These are phyloP conservation scores for Penicillium tannophilum DNA, from an alignment of 495 filamentous ascomycete genomes.

Conservation along the genomic window DNA sequence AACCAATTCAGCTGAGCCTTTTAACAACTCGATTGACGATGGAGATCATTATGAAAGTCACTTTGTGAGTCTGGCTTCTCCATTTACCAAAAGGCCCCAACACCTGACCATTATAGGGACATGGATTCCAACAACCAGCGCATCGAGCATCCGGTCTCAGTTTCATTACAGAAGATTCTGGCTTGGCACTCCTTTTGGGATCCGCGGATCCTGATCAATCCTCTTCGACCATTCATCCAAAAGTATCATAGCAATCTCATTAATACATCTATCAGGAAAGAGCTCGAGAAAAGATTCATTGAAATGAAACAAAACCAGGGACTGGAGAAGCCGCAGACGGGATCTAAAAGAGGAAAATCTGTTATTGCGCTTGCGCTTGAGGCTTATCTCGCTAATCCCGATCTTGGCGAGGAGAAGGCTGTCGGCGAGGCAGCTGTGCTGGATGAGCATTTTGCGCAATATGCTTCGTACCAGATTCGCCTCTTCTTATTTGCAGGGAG, in stretches of 20 bases:
- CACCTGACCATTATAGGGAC: neutral
- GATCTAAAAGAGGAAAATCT: neutral
- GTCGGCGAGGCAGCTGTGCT: neutral
- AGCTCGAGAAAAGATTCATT: neutral
- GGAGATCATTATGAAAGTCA: neutral
- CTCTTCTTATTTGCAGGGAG: conserved; percentile 3
- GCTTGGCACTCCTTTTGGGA: conserved; percentile 9
- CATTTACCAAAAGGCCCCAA: neutral
- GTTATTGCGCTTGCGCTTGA: neutral
- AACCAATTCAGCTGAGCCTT: neutral
- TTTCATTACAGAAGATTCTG: neutral
- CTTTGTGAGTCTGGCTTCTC: neutral
- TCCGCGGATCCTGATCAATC: conserved; percentile 1
- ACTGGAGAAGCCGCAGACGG: neutral
- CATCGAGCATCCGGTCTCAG: neutral
- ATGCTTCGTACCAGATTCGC: neutral
- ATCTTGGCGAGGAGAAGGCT: neutral
- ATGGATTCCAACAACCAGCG: conserved; percentile 4
- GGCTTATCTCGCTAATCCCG: neutral
- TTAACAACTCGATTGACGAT: neutral
- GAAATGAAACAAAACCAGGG: neutral
- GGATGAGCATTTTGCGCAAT: conserved; percentile 6
- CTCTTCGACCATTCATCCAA: conserved; percentile 2
- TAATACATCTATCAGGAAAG: neutral
- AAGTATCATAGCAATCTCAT: conserved; percentile 1